Evolutionary conservation across 176 grass and related monocot species (phyloP), one percentile per base, ranked within the genome.

Genomic region (Poa pratensis): DNA sequence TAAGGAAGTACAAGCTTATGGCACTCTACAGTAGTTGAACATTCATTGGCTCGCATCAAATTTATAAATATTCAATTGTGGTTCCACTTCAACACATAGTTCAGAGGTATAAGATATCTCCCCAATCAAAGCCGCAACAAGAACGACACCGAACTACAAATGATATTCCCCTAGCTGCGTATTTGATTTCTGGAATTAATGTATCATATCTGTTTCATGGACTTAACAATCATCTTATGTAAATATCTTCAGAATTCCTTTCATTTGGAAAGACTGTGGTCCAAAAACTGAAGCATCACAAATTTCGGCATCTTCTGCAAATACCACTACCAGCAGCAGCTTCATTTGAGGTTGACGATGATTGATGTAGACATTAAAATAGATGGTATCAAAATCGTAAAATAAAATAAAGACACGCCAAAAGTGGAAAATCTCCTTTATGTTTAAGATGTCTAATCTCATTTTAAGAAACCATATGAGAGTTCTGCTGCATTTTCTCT

Each of bases 181-280:
- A 89, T 34, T 48, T 81, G 2, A 49, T 76, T 69, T 76, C 37
- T 40, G n/a, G 39, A 20, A 11, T 14, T 89, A 34, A 27, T 85
- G 15, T 35, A 84, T 54, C 6, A 14, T 28, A 30, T 76, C 6
- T 35, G 35, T 80, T 89, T 60, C n/a, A 58, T 26, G 27, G 40
- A 52, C 16, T 45, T 57, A 66, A 53, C 9, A 73, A 59, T 77
- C 82, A 80, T 80, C 30, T 65, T 19, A 26, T 57, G 2, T 23
- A 70, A 70, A 82, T 70, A 15, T 55, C 49, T 70, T 57, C 15
- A n/a, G 19, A 43, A 11, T 61, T 72, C 6, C 61, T 66, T 62
- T 5, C 54, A 7, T 78, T 3, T 14, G 14, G 22, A 65, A 66
- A 58, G 13, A 82, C 11, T 24, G 28, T 42, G 0, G 0, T 61